Conservation (phyloP, 805 yeast species). For the Ogataea angusta region DNA sequence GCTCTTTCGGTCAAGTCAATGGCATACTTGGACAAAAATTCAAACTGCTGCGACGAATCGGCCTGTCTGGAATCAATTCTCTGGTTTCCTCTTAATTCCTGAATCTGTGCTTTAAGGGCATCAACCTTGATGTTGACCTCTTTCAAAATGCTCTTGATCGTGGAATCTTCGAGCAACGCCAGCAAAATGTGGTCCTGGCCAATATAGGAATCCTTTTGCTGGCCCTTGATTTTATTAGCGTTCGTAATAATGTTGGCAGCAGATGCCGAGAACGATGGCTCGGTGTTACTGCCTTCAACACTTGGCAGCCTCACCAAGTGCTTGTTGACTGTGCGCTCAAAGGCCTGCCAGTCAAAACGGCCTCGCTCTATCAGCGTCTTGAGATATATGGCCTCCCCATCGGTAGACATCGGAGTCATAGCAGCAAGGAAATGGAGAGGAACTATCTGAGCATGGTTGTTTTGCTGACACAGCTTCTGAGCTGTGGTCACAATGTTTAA, state of each 20-base stretch:
- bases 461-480: slow-evolving; percentile 76
- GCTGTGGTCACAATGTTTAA: slow-evolving; percentile 77
- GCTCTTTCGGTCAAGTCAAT: slow-evolving; percentile 92
- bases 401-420: slow-evolving; percentile 64
- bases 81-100: slow-evolving; percentile 82
- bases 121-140: slow-evolving; percentile 67
- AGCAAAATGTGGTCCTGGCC: slow-evolving; percentile 93
- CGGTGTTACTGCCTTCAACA: slow-evolving; percentile 86
- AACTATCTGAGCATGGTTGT: slow-evolving; percentile 73
- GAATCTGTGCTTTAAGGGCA: slow-evolving; percentile 71
- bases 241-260: slow-evolving; percentile 69
- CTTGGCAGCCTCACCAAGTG: slow-evolving; percentile 81
- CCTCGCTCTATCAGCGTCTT: slow-evolving; percentile 83
- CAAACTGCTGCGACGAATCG: slow-evolving; percentile 80
- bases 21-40: slow-evolving; percentile 86
- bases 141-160: slow-evolving; percentile 68
- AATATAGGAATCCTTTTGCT: slow-evolving; percentile 86
- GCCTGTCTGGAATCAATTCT: slow-evolving; percentile 92
- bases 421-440: slow-evolving; percentile 95
- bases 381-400: slow-evolving; percentile 59
- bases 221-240: slow-evolving; percentile 74
- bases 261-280: slow-evolving; percentile 71
- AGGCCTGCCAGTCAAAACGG: slow-evolving; percentile 78
- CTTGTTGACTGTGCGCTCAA: slow-evolving; percentile 78
- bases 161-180: slow-evolving; percentile 77